Base-by-base conservation (phyloP, 805 yeast species). In the Cyberlindnera bimundalis region DNA sequence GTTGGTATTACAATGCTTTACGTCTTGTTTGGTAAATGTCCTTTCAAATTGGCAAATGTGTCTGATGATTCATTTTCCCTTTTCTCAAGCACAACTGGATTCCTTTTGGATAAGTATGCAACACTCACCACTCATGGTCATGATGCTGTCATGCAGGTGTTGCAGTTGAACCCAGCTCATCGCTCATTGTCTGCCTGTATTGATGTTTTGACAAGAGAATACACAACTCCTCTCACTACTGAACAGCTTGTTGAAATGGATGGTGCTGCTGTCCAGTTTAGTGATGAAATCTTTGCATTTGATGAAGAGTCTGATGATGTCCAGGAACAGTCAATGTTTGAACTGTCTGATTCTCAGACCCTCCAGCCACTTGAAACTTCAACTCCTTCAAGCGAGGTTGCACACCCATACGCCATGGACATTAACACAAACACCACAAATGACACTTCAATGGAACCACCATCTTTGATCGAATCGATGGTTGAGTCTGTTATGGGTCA, bases 1-100 rank as follows among this genome's bases (percentile, higher is more conserved):
- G 61, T 84, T 29, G 97, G 96, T 15, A 78, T 89, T 40, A 84
- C 90, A 26, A 65, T 89, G 46, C 64, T 89, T 45, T 88, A 89
- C 46, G 69, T 84, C 35, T 74, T 88, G 26, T 89, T 89, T 64
- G 95, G 90, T 33, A 76, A 81, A 52, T 82, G 85, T 59, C 96
- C 96, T 4, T 89, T 88, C 67, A 79, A 75, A 51, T 47, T 60
- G 29, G 79, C 84, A n/a, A 88, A 89, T 19, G 71, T 74, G 40
- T 70, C 77, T 23, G 95, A 87, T 64, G 76, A 76, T 42, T 62
- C 81, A 49, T 86, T 83, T 60, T 57, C 77, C 45, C 82, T 79
- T 56, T 86, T 80, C 65, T 78, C 81, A 13, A 70, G 77, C 25
- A 75, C 79, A 52, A 70, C 91, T 34, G 88, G 81, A 55, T 74